Percentiles rank a stretch among this genome's conserved stretches.
Evolutionary conservation across 306 rosid genomes (phyloP).

Genomic region (Cicer judaicum): DNA sequence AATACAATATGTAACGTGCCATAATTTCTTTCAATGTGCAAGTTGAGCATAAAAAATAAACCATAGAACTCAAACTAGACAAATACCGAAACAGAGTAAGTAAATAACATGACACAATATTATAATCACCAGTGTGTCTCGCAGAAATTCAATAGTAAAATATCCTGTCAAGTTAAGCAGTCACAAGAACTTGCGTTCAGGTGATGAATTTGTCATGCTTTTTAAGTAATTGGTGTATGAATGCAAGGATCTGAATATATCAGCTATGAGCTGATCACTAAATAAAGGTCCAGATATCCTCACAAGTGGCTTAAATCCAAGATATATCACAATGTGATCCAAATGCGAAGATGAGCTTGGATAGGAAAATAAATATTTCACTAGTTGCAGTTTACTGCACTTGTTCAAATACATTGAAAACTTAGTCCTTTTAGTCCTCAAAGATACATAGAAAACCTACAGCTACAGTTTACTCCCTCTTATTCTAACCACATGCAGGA

Average conservation of each 20-base stretch:
- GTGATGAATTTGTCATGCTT: not conserved
- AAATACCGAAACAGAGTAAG: not conserved
- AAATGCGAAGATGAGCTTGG: not conserved
- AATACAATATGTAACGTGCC: not conserved
- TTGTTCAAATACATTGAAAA: not conserved
- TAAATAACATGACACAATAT: slow-evolving; percentile 11
- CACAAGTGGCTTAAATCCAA: not conserved
- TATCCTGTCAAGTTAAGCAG: not conserved
- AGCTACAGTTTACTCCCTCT: no score
- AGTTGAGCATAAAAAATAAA: not conserved
- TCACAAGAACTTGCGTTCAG: not conserved
- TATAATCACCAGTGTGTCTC: not conserved
- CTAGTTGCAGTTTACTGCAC: no score
- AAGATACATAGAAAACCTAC: not conserved
- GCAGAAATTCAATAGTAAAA: slow-evolving; percentile 1
- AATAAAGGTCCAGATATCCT: not conserved
- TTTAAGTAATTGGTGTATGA: not conserved
- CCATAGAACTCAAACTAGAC: not conserved
- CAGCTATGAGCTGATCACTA: slow-evolving; percentile 27
- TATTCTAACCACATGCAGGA: not conserved
- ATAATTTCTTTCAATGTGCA: not conserved
- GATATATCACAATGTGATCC: not conserved
- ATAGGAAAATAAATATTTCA: not conserved
- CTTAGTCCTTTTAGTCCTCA: not conserved
- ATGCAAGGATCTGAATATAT: not conserved